A percentile compares a stretch with the other conserved stretches of the same genome.
Conservation (phyloP, 371 early-diverging fungal genomes). For the Mortierella sp. region DNA sequence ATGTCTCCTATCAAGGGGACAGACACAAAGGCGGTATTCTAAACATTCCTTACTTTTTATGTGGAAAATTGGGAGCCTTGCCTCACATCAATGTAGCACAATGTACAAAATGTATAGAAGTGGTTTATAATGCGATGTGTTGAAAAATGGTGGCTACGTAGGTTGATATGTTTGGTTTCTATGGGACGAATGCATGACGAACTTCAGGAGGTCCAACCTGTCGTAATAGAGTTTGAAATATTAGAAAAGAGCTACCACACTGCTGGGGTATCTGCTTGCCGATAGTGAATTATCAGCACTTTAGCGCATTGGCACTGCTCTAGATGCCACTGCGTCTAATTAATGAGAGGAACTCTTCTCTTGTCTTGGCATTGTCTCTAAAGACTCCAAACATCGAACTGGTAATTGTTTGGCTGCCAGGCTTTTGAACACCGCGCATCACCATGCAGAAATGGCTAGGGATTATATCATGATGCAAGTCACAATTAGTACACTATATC, state of each 20-base stretch:
- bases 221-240: background rate
- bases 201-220: background rate
- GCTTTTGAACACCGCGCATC: constrained; percentile 96
- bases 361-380: constrained; percentile 90
- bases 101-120: background rate
- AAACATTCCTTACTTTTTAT: constrained; percentile 12
- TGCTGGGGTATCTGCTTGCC: constrained; percentile 9
- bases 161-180: background rate
- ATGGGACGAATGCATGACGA: background rate
- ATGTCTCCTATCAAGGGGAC: background rate
- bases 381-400: constrained; percentile 97
- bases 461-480: background rate
- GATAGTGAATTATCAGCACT: background rate
- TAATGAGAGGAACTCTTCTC: constrained; percentile 95
- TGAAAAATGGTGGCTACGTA: background rate
- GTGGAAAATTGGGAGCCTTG: background rate
- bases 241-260: background rate
- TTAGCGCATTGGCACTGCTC: background rate
- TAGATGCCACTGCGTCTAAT: constrained; percentile 58
- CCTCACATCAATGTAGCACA: background rate
- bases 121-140: background rate
- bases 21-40: background rate
- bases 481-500: background rate
- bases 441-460: constrained; percentile 93
- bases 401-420: constrained; percentile 94